Evolutionary conservation across 179 eudicot genomes (phyloP).

Genomic region (Silene vulgaris): DNA sequence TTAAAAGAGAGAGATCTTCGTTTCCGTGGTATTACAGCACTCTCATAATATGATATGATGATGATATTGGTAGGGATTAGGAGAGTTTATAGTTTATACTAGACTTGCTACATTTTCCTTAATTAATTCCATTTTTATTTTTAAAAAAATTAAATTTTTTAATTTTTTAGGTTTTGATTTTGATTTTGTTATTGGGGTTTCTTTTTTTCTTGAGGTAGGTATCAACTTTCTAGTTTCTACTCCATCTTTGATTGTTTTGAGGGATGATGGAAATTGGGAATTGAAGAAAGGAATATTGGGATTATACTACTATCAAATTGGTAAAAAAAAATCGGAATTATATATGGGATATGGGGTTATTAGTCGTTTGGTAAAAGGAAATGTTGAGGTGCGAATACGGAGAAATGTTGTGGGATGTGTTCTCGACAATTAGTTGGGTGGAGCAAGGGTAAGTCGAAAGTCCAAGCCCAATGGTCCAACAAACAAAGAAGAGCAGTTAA

Average conservation of each 20-base stretch:
- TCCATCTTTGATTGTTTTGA: background rate
- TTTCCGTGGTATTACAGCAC: constrained; percentile 2
- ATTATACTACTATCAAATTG: background rate
- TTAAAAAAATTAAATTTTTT: background rate
- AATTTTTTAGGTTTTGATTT: background rate
- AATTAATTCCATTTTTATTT: background rate
- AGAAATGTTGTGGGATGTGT: too few relatives aligned
- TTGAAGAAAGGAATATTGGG: background rate
- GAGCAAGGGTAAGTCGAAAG: too few relatives aligned
- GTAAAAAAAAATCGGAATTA: too few relatives aligned
- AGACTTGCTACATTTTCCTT: background rate
- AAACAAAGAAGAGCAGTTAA: too few relatives aligned
- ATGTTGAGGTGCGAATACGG: too few relatives aligned
- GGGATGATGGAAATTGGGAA: background rate
- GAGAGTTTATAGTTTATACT: constrained; percentile 2
- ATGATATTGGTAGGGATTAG: background rate
- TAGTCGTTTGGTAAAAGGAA: too few relatives aligned
- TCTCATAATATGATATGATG: background rate
- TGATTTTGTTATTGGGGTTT: background rate
- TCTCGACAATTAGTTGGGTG: too few relatives aligned
- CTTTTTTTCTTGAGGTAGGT: constrained; percentile 10
- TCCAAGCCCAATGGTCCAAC: too few relatives aligned
- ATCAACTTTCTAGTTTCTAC: constrained; percentile 3
- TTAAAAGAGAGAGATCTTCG: background rate
- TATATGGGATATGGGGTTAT: too few relatives aligned